Conservation (phyloP, 352 stramenopile genomes). For the Globisporangium iwayamae region DNA sequence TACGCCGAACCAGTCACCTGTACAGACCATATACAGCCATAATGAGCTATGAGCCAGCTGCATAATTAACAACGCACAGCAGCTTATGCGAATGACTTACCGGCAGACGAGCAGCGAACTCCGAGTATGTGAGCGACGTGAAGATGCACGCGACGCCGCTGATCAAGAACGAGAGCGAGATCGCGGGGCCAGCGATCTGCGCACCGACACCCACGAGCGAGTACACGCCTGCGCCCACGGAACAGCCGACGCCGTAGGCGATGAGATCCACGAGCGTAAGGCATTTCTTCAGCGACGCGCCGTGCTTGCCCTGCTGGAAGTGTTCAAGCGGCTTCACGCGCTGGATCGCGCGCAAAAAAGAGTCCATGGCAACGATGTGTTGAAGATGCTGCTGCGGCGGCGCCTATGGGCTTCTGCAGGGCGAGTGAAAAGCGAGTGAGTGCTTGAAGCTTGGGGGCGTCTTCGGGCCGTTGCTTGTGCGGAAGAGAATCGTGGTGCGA, state of each 20-base stretch:
- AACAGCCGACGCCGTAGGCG: conserved; percentile 89
- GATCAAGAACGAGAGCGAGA: conserved; percentile 90
- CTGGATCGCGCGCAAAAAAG: conserved; percentile 47
- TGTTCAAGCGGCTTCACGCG: conserved; percentile 71
- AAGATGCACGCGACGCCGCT: conserved; percentile 88
- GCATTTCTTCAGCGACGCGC: conserved; percentile 51
- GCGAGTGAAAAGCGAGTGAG: too few relatives aligned
- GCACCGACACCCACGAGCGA: conserved; percentile 86
- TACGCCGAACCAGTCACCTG: conserved; percentile 88
- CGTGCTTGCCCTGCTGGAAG: conserved; percentile 32
- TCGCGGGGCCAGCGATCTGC: conserved; percentile 79
- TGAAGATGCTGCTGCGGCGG: not conserved
- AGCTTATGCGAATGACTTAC: conserved; percentile 28
- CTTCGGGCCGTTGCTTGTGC: not conserved
- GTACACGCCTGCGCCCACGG: conserved; percentile 91
- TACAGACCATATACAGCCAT: not conserved
- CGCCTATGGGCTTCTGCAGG: too few relatives aligned
- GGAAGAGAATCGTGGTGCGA: not conserved
- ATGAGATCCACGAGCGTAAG: conserved; percentile 77
- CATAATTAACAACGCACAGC: not conserved
- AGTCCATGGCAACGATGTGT: conserved; percentile 25
- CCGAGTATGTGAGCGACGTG: conserved; percentile 89
- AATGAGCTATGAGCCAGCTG: not conserved
- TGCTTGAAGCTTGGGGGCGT: too few relatives aligned
- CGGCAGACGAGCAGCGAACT: conserved; percentile 84